phyloP scores from a whole-genome alignment of 768 basidiomycete species.

The Rhizopogon rudus region DNA sequence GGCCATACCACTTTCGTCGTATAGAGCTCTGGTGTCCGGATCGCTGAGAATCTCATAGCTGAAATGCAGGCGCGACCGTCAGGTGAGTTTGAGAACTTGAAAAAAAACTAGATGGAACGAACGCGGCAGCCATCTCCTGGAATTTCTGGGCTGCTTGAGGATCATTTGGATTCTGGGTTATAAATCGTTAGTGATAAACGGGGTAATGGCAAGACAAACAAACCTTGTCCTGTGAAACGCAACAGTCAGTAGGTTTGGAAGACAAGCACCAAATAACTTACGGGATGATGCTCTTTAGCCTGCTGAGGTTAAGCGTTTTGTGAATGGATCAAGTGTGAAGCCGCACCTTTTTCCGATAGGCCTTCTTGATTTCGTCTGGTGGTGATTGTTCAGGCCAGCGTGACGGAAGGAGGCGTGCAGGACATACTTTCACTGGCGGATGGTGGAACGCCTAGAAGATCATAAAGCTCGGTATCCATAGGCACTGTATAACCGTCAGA shows the following conservation, averaged over 20 bases:
- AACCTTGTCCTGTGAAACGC: slow-evolving; percentile 60
- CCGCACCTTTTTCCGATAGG: slow-evolving; percentile 86
- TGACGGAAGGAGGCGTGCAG: neutral
- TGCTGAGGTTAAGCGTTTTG: slow-evolving; percentile 26
- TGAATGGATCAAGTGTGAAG: slow-evolving; percentile 9
- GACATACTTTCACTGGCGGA: slow-evolving; percentile 65
- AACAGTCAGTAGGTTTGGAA: neutral
- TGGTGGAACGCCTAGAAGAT: slow-evolving; percentile 70
- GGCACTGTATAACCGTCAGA: slow-evolving; percentile 43
- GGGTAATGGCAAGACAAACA: slow-evolving; percentile 3
- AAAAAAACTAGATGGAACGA: slow-evolving; percentile 28
- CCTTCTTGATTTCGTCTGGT: slow-evolving; percentile 85
- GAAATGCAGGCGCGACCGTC: slow-evolving; percentile 6
- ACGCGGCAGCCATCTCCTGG: slow-evolving; percentile 89
- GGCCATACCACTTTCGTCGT: slow-evolving; percentile 66
- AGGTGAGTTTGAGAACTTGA: slow-evolving; percentile 1
- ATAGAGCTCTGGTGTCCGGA: slow-evolving; percentile 58
- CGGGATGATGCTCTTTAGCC: slow-evolving; percentile 88
- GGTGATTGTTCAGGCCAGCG: slow-evolving; percentile 7
- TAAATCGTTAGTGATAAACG: neutral
- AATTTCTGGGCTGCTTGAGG: slow-evolving; percentile 80
- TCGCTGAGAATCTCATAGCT: slow-evolving; percentile 85
- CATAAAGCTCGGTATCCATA: slow-evolving; percentile 79
- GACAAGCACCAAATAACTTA: slow-evolving; percentile 29
- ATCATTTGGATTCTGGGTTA: slow-evolving; percentile 76